A percentile compares a stretch with the other conserved stretches of the same genome.
These are phyloP conservation scores for Berberis thunbergii DNA, from an alignment of 164 flowering plant genomes.

Conservation along the genomic window DNA sequence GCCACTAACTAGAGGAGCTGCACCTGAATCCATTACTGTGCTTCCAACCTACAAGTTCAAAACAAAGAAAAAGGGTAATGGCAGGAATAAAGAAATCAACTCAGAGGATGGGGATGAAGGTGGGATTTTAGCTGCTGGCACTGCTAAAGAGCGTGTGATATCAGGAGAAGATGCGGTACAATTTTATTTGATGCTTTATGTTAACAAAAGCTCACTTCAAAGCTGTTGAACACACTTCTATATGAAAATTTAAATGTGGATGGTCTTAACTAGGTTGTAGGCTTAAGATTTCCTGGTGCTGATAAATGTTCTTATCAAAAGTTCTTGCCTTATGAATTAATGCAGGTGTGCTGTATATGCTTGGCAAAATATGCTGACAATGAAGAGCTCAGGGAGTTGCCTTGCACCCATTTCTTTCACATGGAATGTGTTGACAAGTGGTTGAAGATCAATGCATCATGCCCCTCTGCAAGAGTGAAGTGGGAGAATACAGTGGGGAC, in stretches of 20 bases:
- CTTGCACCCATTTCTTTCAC: constrained; percentile 67
- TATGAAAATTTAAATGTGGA: no score
- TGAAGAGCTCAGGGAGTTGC: constrained; percentile 60
- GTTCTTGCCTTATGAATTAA: no score
- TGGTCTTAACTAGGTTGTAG: no score
- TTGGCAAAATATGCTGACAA: constrained; percentile 50
- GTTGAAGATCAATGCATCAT: constrained; percentile 58
- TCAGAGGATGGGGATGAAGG: constrained; percentile 28
- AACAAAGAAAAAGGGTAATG: constrained; percentile 35
- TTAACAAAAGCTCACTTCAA: background rate
- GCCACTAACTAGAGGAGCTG: constrained; percentile 68
- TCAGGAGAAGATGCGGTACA: constrained; percentile 96
- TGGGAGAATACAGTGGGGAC: constrained; percentile 21
- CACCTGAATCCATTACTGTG: constrained; percentile 64
- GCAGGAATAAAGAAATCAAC: constrained; percentile 29
- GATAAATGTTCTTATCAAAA: no score
- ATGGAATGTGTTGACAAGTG: constrained; percentile 62
- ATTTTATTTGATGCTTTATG: background rate
- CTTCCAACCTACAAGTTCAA: constrained; percentile 82
- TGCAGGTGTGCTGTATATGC: constrained; percentile 71
- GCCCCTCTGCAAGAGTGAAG: constrained; percentile 63
- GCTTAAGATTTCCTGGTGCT: no score
- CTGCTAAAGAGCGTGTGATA: constrained; percentile 70
- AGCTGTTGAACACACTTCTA: background rate
- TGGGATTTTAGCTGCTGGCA: constrained; percentile 80